These are phyloP conservation scores for Aegilops bicornis DNA, from an alignment of 176 grass and related monocot species.

Conservation along the genomic window DNA sequence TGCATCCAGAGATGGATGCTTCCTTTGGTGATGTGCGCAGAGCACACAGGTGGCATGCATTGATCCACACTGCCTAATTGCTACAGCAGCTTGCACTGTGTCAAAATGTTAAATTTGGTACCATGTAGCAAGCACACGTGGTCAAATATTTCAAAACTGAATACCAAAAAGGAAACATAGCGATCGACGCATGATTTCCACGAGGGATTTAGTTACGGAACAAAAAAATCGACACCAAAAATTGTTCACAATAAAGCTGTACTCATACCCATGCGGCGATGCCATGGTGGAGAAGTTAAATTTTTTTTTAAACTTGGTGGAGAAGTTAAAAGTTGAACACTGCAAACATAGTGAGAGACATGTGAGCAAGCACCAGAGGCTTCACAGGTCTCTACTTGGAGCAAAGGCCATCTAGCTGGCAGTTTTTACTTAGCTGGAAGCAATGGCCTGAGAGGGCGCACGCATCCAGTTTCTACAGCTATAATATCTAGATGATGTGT, in stretches of 20 bases:
- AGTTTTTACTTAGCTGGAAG: conserved; percentile 13
- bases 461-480: background rate
- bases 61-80: conserved; percentile 8
- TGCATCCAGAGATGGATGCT: background rate
- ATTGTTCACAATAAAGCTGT: background rate
- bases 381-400: conserved; percentile 23
- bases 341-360: conserved; percentile 7
- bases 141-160: background rate
- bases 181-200: background rate
- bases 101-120: background rate
- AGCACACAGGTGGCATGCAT: background rate
- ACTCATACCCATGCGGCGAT: background rate
- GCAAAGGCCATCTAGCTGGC: background rate
- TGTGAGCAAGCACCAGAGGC: conserved; percentile 11
- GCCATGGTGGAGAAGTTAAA: background rate
- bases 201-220: background rate
- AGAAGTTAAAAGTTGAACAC: background rate
- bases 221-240: background rate
- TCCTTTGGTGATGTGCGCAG: background rate
- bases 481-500: background rate
- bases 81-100: conserved; percentile 6
- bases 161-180: background rate
- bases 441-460: background rate
- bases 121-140: background rate
- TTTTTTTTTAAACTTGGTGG: too few relatives aligned